phyloP scores from a whole-genome alignment of 2,329 filamentous ascomycete species.

The Diaporthe sp. region DNA sequence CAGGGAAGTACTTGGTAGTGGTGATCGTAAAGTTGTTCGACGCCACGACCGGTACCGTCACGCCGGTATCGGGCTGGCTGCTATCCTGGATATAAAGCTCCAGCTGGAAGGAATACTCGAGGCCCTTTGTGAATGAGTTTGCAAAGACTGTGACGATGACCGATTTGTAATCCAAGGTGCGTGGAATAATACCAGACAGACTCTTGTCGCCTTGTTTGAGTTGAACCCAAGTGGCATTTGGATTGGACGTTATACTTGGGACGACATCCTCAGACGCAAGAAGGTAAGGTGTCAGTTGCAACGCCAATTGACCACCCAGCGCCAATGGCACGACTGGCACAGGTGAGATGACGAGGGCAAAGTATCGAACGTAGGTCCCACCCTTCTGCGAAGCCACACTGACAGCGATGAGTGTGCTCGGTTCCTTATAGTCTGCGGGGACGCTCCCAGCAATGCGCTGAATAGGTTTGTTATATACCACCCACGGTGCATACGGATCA shows the following conservation, averaged over 20 bases:
- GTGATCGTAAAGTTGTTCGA: slow-evolving; percentile 4
- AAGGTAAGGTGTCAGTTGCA: neutral
- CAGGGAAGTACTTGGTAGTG: slow-evolving; percentile 10
- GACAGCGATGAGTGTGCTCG: neutral
- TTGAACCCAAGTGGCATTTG: neutral
- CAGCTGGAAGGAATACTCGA: slow-evolving; percentile 13
- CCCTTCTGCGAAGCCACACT: neutral
- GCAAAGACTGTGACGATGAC: neutral
- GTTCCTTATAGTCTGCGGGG: neutral
- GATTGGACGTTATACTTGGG: neutral
- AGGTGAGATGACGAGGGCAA: neutral
- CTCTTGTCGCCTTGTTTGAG: neutral
- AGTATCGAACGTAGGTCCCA: slow-evolving; percentile 4
- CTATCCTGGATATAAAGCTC: slow-evolving; percentile 1
- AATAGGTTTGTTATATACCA: neutral
- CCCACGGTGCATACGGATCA: neutral
- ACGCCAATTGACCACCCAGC: neutral
- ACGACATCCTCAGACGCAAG: neutral
- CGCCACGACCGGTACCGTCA: neutral
- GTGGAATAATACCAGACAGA: neutral
- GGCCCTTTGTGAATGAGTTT: neutral
- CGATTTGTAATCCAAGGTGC: neutral
- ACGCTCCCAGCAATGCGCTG: slow-evolving; percentile 2
- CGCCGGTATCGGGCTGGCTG: neutral
- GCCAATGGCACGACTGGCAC: neutral